Evolutionary conservation across 169 alveolate genomes (phyloP).

Genomic region (Ichthyophthirius multifiliis): DNA sequence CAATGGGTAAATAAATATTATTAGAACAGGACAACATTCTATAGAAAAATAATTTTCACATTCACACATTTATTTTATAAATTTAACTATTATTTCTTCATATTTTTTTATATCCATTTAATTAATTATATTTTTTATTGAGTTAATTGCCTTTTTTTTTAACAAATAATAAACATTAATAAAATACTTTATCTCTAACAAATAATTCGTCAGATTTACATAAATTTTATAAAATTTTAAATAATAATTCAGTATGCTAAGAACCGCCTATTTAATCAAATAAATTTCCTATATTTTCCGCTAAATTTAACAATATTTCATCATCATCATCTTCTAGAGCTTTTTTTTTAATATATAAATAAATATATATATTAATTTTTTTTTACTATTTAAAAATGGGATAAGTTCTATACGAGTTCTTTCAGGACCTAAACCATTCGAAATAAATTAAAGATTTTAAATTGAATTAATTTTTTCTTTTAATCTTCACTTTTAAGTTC

Average conservation of each 20-base stretch:
- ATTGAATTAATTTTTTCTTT: constrained; percentile 68
- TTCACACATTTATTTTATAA: constrained; percentile 53
- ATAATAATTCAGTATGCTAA: constrained; percentile 34
- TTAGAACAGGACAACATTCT: constrained; percentile 43
- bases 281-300: constrained; percentile 55
- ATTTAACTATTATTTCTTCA: constrained; percentile 40
- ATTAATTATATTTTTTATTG: constrained; percentile 36
- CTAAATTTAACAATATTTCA: constrained; percentile 61
- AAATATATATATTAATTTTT: background rate
- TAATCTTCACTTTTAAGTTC: constrained; percentile 73
- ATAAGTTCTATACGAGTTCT: constrained; percentile 72
- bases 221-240: constrained; percentile 55
- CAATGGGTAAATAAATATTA: constrained; percentile 49
- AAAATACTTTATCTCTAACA: constrained; percentile 68
- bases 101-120: constrained; percentile 43
- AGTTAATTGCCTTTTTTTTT: constrained; percentile 44
- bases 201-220: constrained; percentile 65
- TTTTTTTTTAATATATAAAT: constrained; percentile 6
- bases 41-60: constrained; percentile 56
- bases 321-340: constrained; percentile 81
- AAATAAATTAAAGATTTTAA: constrained; percentile 46
- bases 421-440: constrained; percentile 70
- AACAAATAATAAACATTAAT: background rate
- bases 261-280: constrained; percentile 70
- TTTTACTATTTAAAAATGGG: constrained; percentile 63